Evolutionary conservation across 257 asterid species (phyloP), one percentile per base, ranked within the genome.

Genomic region (Orobanche coerulescens): DNA sequence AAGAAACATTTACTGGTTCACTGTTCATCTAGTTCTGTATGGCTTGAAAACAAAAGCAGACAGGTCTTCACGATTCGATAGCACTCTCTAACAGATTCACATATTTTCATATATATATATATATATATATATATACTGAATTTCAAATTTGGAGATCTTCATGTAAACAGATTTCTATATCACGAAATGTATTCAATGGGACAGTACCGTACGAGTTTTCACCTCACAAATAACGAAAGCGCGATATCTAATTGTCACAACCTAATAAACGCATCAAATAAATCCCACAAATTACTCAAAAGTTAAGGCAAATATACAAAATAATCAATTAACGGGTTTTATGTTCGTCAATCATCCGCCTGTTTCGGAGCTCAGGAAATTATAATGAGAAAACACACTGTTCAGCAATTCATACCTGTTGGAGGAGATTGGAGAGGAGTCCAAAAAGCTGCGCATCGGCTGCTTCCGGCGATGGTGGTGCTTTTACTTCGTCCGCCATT

Each of bases 401-500:
- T 52, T 54, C 39, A 40, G 16, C 28, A n/a, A n/a, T 31, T 13
- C 15, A 58, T 13, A 88, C 96, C 95, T 86, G 77, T 57, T 85
- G 91, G 63, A 88, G 96, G 66, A 88, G 94, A 79, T 39, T 48
- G 8, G 95, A 83, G 24, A 88, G 93, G 12, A 88, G 75, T 48
- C 87, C 88, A 66, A 88, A 88, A 24, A 88, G 90, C 75, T 86
- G 94, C 24, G 86, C 82, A 46, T 88, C 90, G 15, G 93, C 79
- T 1, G 84, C 77, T 15, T 74, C 72, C 58, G 80, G 68, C 42
- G 85, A 50, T 50, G 79, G 61, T 49, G 76, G 58, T 58, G 67
- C 28, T 19, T 62, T 71, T 42, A 76, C 74, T 23, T 67, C 74
- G 33, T 76, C 94, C 4, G 79, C 73, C 94, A 78, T 56, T 24